Percentiles rank a stretch among this genome's conserved stretches.
These are phyloP conservation scores for Eimeria mitis DNA, from an alignment of 169 alveolate genomes.

Conservation along the genomic window DNA sequence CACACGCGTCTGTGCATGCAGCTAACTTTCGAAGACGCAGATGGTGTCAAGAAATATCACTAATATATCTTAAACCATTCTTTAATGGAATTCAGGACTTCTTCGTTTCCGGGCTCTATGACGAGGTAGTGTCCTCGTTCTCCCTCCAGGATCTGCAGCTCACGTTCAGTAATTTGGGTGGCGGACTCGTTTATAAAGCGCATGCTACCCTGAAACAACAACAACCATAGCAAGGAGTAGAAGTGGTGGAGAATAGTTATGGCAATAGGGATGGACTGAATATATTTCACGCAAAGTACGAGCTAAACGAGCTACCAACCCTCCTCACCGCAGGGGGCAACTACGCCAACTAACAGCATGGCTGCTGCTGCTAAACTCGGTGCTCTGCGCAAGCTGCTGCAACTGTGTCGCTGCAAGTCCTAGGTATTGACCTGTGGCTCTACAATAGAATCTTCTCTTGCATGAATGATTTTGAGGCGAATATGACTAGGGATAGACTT, in stretches of 20 bases:
- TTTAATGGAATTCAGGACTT: not conserved
- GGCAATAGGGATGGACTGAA: not conserved
- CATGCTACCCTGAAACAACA: constrained; percentile 42
- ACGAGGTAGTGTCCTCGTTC: constrained; percentile 63
- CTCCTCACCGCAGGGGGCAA: not conserved
- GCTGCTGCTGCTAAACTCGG: not conserved
- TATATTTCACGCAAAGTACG: not conserved
- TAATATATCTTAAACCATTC: constrained; percentile 49
- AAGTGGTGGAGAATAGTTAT: not conserved
- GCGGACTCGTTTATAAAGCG: constrained; percentile 36
- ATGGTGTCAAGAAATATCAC: not conserved
- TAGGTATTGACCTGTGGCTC: constrained; percentile 37
- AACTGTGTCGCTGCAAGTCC: not conserved
- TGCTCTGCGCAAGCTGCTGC: not conserved
- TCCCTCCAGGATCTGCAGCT: constrained; percentile 40
- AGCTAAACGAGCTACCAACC: not conserved
- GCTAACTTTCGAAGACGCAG: not conserved
- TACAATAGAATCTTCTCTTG: constrained; percentile 32
- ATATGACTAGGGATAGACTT: constrained; percentile 12
- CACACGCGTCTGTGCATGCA: not conserved
- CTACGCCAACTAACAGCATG: not conserved
- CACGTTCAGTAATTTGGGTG: constrained; percentile 27
- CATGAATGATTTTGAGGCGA: constrained; percentile 42
- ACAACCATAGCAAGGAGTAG: not conserved
- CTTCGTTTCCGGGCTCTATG: constrained; percentile 51